phyloP scores from a whole-genome alignment of 1,139 yeast genomes.

The Geotrichum carabidarum region DNA sequence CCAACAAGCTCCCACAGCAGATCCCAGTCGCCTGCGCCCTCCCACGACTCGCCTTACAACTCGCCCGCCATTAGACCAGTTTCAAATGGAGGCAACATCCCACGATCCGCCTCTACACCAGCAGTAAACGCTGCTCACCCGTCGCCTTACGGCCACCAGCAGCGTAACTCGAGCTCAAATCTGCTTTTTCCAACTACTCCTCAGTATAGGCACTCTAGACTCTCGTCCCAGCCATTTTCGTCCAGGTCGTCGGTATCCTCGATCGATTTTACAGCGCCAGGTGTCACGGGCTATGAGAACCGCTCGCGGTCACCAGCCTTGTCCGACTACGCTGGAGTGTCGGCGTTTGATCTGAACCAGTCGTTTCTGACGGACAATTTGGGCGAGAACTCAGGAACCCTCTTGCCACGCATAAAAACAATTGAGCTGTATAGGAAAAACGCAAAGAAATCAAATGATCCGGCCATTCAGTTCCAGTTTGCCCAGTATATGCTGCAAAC shows the following conservation, averaged over 20 bases:
- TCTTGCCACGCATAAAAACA: constrained; percentile 78
- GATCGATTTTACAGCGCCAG: constrained; percentile 7
- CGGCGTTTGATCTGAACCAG: constrained; percentile 34
- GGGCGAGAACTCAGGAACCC: constrained; percentile 33
- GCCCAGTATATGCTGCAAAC: constrained; percentile 90
- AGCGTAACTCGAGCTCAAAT: constrained; percentile 9
- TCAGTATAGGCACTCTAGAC: constrained; percentile 1
- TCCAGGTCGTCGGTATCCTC: constrained; percentile 17
- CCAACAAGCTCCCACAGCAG: not conserved
- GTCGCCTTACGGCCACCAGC: constrained; percentile 15
- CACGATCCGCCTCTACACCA: constrained; percentile 16
- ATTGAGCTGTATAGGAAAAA: constrained; percentile 82
- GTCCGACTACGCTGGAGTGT: constrained; percentile 28
- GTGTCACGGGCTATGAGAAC: constrained; percentile 8
- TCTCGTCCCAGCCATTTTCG: constrained; percentile 10
- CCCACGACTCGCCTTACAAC: constrained; percentile 5
- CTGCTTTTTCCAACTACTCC: not conserved
- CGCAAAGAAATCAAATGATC: constrained; percentile 81
- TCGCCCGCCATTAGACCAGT: constrained; percentile 2
- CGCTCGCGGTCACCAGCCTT: constrained; percentile 23
- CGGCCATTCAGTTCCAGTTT: constrained; percentile 77
- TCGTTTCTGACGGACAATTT: constrained; percentile 33
- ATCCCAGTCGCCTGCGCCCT: not conserved
- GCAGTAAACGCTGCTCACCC: constrained; percentile 1
- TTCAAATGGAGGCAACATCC: constrained; percentile 4